phyloP scores from a whole-genome alignment of 441 rosid genomes.

The Populus tomentosa region DNA sequence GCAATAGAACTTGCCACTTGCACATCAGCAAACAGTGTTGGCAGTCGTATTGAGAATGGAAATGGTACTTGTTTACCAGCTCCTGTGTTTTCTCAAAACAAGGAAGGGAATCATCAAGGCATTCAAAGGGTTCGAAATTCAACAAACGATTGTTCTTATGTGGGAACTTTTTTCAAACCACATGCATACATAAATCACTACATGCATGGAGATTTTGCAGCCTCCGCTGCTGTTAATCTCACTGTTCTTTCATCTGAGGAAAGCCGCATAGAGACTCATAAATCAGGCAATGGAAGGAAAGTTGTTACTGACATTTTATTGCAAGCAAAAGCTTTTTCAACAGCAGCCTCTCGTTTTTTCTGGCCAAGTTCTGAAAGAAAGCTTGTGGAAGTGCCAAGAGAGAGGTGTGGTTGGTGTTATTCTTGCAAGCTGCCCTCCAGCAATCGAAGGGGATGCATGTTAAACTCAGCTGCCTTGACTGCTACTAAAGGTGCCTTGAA shows the following conservation, averaged over 20 bases:
- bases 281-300: conserved; percentile 55
- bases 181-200: conserved; percentile 74
- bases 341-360: conserved; percentile 73
- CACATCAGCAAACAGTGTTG: conserved; percentile 31
- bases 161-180: conserved; percentile 61
- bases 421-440: conserved; percentile 65
- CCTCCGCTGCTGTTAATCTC: conserved; percentile 76
- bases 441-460: conserved; percentile 80
- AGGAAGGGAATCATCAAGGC: conserved; percentile 27
- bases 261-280: conserved; percentile 57
- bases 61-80: conserved; percentile 28
- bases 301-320: conserved; percentile 48
- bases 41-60: conserved; percentile 28
- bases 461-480: conserved; percentile 68
- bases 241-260: conserved; percentile 76
- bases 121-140: conserved; percentile 33
- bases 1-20: conserved; percentile 23
- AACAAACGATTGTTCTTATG: conserved; percentile 27
- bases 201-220: conserved; percentile 77
- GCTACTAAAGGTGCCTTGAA: conserved; percentile 74
- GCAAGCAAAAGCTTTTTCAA: conserved; percentile 84
- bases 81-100: conserved; percentile 32
- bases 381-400: conserved; percentile 78
- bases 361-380: conserved; percentile 95
- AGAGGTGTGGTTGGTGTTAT: conserved; percentile 99